phyloP scores from a whole-genome alignment of 75 land plant genomes.

The Azolla pinnata region DNA sequence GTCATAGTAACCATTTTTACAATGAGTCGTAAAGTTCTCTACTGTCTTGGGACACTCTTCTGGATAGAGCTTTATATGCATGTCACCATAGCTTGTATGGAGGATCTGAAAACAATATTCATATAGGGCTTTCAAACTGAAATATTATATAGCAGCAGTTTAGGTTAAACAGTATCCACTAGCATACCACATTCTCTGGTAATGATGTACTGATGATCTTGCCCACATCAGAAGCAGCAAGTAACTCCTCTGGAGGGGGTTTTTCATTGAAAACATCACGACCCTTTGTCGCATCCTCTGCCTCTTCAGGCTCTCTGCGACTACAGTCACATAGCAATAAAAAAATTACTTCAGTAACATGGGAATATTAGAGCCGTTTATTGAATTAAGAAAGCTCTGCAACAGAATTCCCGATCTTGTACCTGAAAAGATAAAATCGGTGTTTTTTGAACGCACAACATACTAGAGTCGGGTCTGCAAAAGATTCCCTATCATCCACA shows the following conservation, averaged over 20 bases:
- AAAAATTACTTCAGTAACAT: too few relatives aligned
- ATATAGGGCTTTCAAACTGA: constrained; percentile 3
- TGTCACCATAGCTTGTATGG: constrained; percentile 89
- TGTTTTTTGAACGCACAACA: constrained; percentile 99
- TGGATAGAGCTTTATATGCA: constrained; percentile 82
- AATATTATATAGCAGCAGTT: constrained; percentile 1
- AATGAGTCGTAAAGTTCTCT: constrained; percentile 97
- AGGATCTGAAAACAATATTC: constrained; percentile 44
- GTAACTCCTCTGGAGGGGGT: constrained; percentile 96
- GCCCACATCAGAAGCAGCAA: constrained; percentile 90
- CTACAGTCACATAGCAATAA: too few relatives aligned
- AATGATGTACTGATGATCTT: constrained; percentile 81
- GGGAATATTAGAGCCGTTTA: too few relatives aligned
- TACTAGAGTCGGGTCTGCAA: constrained; percentile 78
- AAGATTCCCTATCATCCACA: constrained; percentile 78
- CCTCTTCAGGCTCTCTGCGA: constrained; percentile 97
- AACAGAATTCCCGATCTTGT: too few relatives aligned
- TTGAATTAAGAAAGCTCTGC: background rate
- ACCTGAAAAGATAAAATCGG: constrained; percentile 93
- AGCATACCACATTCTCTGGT: constrained; percentile 85
- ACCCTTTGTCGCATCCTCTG: constrained; percentile 97
- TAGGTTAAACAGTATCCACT: background rate
- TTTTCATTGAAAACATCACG: constrained; percentile 99
- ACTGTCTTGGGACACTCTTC: constrained; percentile 99
- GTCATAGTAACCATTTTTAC: constrained; percentile 94